Evolutionary conservation across 2,329 filamentous ascomycete species (phyloP), one percentile per base, ranked within the genome.

Genomic region (Aspergillus unguis): DNA sequence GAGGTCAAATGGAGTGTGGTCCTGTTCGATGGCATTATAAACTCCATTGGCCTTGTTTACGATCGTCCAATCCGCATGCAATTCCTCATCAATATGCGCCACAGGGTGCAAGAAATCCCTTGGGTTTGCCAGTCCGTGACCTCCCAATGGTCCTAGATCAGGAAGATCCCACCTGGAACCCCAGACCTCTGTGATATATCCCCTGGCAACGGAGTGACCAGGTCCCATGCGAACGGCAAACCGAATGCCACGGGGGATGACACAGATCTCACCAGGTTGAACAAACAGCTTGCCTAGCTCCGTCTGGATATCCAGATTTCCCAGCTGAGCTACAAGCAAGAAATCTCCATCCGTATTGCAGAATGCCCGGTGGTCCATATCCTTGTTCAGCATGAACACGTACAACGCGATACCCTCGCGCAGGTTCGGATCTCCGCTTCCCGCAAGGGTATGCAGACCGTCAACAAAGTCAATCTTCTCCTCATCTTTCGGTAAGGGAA

Each of bases 1-100:
- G 1, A 86, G 80, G 58, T 87, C 84, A 62, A 86, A 87, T 0
- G 85, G 84, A 2, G 78, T 82, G 62, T 86, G 84, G 25, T 72
- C 73, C 62, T 86, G 84, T 37, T 75, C 73, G 46, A 79, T 81
- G 2, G 72, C 72, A 61, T 84, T 83, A 17, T 84, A 77, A 26
- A 75, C 70, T 1, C 83, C 83, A 2, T 77, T 77, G 29, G 85
- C 77, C 59, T 87, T 87, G 57, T 78, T 78, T 1, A 84, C 73
- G 3, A 87, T 71, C 5, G 62, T 58, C 79, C 82, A 84, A 6
- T 74, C 66, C 3, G 74, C 76, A 28, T 76, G 70, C 5, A 79
- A 77, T 25, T 79, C 70, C 59, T 80, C 77, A 48, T 79, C 76
- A 57, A 80, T 81, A 56, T 70, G 67, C 0, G 84, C 84, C 6